These are phyloP conservation scores for Phoma sp. DNA, from an alignment of 2,329 filamentous ascomycete genomes.

Conservation along the genomic window DNA sequence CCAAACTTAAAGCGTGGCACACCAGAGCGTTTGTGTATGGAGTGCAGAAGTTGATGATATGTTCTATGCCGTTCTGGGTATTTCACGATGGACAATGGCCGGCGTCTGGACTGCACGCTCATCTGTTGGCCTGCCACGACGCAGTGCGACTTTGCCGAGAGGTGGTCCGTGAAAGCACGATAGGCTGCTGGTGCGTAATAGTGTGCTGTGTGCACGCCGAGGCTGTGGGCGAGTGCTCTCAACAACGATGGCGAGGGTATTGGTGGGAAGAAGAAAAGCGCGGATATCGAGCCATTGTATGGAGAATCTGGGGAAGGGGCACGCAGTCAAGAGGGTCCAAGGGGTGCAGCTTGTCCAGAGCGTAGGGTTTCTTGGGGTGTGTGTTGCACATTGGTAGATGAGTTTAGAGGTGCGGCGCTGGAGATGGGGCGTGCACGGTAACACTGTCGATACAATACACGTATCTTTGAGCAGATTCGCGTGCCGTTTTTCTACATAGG, in stretches of 20 bases:
- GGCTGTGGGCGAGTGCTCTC: background rate
- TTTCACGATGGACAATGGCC: constrained; percentile 42
- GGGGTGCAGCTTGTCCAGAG: constrained; percentile 5
- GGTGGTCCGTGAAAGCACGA: constrained; percentile 15
- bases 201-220: constrained; percentile 5
- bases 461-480: too few relatives aligned
- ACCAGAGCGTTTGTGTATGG: constrained; percentile 27
- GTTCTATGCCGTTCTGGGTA: constrained; percentile 40
- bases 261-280: constrained; percentile 5
- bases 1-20: constrained; percentile 23
- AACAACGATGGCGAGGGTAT: constrained; percentile 8
- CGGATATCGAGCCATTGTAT: background rate
- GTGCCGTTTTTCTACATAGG: too few relatives aligned
- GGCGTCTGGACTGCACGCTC: constrained; percentile 33
- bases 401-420: constrained; percentile 9
- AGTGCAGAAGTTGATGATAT: constrained; percentile 31
- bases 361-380: constrained; percentile 2
- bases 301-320: constrained; percentile 15
- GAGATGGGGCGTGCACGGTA: too few relatives aligned
- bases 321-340: constrained; percentile 6
- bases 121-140: constrained; percentile 21
- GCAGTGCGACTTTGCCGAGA: constrained; percentile 14
- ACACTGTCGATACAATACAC: too few relatives aligned
- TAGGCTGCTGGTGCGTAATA: constrained; percentile 15
- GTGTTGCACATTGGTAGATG: constrained; percentile 1